Conservation (phyloP, 1,284 basidiomycete species). For the Rhodotorula sp. region DNA sequence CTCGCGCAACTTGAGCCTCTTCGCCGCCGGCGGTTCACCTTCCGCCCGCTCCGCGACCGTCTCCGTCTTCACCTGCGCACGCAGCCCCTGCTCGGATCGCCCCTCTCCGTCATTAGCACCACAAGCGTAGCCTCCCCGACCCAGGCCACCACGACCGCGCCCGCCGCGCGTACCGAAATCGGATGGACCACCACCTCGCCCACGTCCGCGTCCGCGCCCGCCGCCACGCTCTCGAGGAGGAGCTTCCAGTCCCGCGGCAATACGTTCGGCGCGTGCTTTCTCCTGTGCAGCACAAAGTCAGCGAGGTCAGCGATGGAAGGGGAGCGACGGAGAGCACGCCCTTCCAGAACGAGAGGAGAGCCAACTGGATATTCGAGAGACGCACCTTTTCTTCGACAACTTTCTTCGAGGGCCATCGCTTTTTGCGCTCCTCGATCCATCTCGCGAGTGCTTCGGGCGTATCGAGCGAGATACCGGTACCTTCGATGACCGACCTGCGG, state of each 20-base stretch:
- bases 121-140: slow-evolving; percentile 27
- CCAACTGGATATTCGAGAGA: background rate
- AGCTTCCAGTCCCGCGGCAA: slow-evolving; percentile 57
- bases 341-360: background rate
- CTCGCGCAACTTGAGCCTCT: slow-evolving; percentile 15
- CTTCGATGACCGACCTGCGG: slow-evolving; percentile 59
- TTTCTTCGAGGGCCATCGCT: slow-evolving; percentile 70
- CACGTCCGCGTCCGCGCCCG: slow-evolving; percentile 43
- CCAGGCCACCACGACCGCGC: slow-evolving; percentile 43
- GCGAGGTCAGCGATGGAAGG: background rate
- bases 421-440: slow-evolving; percentile 84
- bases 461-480: slow-evolving; percentile 71
- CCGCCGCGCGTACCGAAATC: slow-evolving; percentile 16
- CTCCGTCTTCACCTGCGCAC: background rate
- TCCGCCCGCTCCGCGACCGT: slow-evolving; percentile 21
- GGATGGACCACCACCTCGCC: slow-evolving; percentile 37
- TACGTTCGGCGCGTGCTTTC: slow-evolving; percentile 69
- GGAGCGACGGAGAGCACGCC: background rate
- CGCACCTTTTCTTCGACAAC: slow-evolving; percentile 68
- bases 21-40: slow-evolving; percentile 23
- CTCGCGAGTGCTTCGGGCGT: slow-evolving; percentile 74
- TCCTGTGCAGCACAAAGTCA: slow-evolving; percentile 47
- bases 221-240: slow-evolving; percentile 20
- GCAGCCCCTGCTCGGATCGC: too few relatives aligned
- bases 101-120: background rate